Conservation (phyloP, 2,329 filamentous ascomycete genomes). For the Kalmusia sp. region DNA sequence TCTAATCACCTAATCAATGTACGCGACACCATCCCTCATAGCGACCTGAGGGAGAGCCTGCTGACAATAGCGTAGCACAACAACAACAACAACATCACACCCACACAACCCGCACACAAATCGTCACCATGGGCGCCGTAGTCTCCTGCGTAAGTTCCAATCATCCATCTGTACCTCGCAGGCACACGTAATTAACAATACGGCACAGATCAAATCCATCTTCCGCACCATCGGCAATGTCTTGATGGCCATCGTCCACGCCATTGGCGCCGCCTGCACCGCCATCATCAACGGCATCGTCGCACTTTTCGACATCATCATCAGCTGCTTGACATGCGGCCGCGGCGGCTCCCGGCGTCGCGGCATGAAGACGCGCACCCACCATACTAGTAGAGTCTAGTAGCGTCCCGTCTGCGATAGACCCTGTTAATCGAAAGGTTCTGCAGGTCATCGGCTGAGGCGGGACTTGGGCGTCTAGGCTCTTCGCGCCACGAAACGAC, state of each 20-base stretch:
- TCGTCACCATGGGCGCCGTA: constrained; percentile 76
- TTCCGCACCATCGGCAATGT: constrained; percentile 56
- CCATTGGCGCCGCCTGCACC: constrained; percentile 54
- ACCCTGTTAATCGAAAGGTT: constrained; percentile 3
- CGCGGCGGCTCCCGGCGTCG: constrained; percentile 49
- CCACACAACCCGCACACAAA: constrained; percentile 13
- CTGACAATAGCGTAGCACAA: not conserved
- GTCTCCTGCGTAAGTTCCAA: constrained; percentile 76
- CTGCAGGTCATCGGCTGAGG: constrained; percentile 21
- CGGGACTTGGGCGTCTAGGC: constrained; percentile 22
- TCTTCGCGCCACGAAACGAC: not conserved
- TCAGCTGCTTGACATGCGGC: constrained; percentile 58
- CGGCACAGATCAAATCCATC: constrained; percentile 48
- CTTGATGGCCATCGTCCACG: constrained; percentile 56
- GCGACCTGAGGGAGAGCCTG: not conserved
- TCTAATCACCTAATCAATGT: not conserved
- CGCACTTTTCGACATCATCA: constrained; percentile 57
- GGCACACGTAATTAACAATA: constrained; percentile 24
- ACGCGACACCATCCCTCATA: not conserved
- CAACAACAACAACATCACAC: constrained; percentile 3
- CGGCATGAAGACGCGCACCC: constrained; percentile 38
- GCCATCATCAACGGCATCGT: constrained; percentile 59
- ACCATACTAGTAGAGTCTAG: constrained; percentile 50
- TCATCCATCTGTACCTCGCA: not conserved
- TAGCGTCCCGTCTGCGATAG: constrained; percentile 21